Percentiles rank a stretch among this genome's conserved stretches.
Conservation (phyloP, 2,329 filamentous ascomycete genomes). For the Triangularia verruculosa region DNA sequence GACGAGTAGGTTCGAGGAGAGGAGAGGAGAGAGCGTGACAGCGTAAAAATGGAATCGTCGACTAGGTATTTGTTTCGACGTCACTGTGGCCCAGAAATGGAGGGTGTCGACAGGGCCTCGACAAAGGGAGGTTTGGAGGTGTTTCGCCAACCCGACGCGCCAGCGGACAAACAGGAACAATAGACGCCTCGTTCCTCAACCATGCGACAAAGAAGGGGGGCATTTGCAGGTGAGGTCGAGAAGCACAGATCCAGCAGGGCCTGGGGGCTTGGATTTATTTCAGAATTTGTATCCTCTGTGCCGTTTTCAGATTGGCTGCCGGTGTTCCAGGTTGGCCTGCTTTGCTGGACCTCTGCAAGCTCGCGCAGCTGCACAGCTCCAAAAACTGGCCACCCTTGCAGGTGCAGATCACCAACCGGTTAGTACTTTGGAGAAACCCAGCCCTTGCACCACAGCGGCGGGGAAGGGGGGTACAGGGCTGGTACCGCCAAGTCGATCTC, state of each 20-base stretch:
- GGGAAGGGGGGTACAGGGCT: background rate
- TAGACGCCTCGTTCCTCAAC: background rate
- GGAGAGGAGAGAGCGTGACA: no score
- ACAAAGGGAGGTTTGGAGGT: slow-evolving; percentile 1
- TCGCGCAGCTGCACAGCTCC: background rate
- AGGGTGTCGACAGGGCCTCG: background rate
- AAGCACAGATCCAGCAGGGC: background rate
- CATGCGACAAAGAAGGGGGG: slow-evolving; percentile 4
- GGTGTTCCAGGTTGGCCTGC: slow-evolving; percentile 1
- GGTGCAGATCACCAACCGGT: slow-evolving; percentile 7
- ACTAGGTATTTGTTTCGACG: background rate
- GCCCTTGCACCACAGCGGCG: background rate
- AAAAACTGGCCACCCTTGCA: slow-evolving; percentile 1
- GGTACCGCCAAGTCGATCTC: slow-evolving; percentile 6
- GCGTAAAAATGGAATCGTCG: background rate
- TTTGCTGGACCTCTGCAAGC: background rate
- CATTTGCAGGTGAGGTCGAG: background rate
- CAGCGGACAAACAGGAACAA: background rate
- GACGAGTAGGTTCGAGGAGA: no score
- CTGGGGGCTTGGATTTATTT: background rate
- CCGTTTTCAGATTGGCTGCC: slow-evolving; percentile 7
- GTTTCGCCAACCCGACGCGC: slow-evolving; percentile 6
- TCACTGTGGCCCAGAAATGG: background rate
- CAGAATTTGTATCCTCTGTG: slow-evolving; percentile 1
- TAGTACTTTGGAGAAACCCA: background rate